Conservation (phyloP, 176 grass and related monocot species). For the Bonia amplexicaulis region DNA sequence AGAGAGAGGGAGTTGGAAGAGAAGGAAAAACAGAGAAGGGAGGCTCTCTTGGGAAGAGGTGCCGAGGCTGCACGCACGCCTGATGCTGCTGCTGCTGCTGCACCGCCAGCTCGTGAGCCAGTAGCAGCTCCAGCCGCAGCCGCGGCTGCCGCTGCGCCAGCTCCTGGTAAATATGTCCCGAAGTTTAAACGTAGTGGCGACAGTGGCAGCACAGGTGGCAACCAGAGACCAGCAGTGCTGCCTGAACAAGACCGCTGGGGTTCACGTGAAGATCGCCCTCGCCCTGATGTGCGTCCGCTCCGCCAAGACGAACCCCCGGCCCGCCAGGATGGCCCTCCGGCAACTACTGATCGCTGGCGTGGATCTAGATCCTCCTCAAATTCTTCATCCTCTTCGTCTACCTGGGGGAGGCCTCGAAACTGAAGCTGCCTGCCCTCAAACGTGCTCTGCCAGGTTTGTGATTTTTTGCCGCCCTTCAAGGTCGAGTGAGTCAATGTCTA, state of each 20-base stretch:
- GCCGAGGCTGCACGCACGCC: conserved; percentile 17
- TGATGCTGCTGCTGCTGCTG: neutral
- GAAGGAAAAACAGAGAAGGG: conserved; percentile 48
- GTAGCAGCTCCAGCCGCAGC: conserved; percentile 32
- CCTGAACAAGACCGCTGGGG: conserved; percentile 62
- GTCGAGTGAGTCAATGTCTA: neutral
- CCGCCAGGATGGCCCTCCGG: conserved; percentile 19
- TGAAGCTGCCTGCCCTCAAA: neutral
- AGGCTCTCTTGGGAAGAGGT: conserved; percentile 40
- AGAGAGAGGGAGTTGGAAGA: conserved; percentile 80
- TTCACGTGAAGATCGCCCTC: conserved; percentile 44
- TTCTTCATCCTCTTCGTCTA: neutral
- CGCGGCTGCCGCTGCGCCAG: neutral
- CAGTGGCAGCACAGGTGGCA: conserved; percentile 6
- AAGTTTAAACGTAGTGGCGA: conserved; percentile 33
- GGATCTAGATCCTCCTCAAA: conserved; percentile 13
- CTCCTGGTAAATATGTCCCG: conserved; percentile 56
- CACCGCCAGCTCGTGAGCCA: conserved; percentile 32
- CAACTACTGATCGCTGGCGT: conserved; percentile 36
- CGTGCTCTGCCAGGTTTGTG: neutral
- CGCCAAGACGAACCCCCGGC: conserved; percentile 20
- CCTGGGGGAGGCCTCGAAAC: conserved; percentile 36
- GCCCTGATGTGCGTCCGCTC: conserved; percentile 20
- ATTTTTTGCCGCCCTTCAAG: conserved; percentile 1
- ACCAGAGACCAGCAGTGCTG: conserved; percentile 21